phyloP scores from a whole-genome alignment of 805 yeast species.

The Brettanomyces sp. region DNA sequence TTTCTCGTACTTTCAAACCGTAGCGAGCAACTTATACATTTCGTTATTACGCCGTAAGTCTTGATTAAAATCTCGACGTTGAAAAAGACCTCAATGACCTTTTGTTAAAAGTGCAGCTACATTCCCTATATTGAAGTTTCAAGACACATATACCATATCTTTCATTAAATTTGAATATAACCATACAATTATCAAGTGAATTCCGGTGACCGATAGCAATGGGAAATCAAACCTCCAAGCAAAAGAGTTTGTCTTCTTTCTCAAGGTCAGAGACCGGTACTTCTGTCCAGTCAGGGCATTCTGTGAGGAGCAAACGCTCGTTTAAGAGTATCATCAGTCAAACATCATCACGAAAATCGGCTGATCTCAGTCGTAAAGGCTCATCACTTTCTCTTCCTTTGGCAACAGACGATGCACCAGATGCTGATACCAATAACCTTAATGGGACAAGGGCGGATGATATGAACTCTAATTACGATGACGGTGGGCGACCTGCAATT shows the following conservation, averaged over 20 bases:
- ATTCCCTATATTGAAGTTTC: no score
- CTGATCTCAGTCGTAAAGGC: no score
- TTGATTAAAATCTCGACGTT: no score
- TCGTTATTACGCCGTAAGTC: no score
- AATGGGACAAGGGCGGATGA: background rate
- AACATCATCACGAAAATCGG: constrained; percentile 13
- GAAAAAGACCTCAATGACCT: no score
- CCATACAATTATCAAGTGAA: no score
- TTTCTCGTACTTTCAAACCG: no score
- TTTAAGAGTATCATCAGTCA: constrained; percentile 12
- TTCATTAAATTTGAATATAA: no score
- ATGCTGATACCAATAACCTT: constrained; percentile 5
- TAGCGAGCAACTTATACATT: no score
- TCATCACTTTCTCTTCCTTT: no score
- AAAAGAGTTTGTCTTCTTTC: constrained; percentile 17
- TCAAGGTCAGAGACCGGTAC: constrained; percentile 24
- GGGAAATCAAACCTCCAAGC: constrained; percentile 28
- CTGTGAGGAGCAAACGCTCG: constrained; percentile 22
- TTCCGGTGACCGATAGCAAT: constrained; percentile 5
- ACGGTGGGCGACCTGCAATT: background rate
- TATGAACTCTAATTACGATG: background rate
- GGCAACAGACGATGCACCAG: constrained; percentile 9
- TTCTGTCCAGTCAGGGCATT: constrained; percentile 21
- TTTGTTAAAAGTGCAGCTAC: no score
- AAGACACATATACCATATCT: no score